Base-by-base conservation (phyloP, 208 protist genomes). In the Trichomonas tenax region DNA sequence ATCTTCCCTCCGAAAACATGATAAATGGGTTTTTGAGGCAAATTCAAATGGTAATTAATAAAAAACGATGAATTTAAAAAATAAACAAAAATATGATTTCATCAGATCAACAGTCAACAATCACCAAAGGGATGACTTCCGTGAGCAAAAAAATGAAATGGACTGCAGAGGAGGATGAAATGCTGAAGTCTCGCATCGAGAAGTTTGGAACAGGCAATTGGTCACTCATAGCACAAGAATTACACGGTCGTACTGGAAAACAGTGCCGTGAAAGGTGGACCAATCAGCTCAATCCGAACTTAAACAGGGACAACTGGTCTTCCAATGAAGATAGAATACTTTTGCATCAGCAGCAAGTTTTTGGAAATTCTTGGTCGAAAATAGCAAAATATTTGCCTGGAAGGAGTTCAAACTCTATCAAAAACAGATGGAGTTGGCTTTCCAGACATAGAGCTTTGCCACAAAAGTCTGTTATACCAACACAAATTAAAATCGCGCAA, bases 371-470 rank as follows among this genome's bases (percentile, higher is more conserved):
- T 49, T 93, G 86, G 86, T 34, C 36, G 8, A 93, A 41, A 48
- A 93, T 93, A 21, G 9, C 86, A 0, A 93, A 93, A 38, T 93
- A 41, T 51, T 58, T 93, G 15, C 44, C 86, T 26, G 86, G 86
- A 51, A 48, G 86, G 34, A 58, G 44, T 38, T 26, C 44, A 8
- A 93, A 93, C 44, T 48, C 86, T 49, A 51, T 93, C 2, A 93
- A 93, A 36, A 93, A 93, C 51, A 34, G 86, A 10, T 93, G 86
- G 86, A 58, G 44, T 44, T 93, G 82, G 82, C 82, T 89, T 89
- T 44, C 82, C 9, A 9, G 82, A 0, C 82, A 89, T 72, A 72
- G 58, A 72, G 58, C 58, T 31, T 72, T 72, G 26, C 58, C 58
- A 72, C 58, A 72, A 72, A 72, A 72, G 58, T n/a, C 11, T 8